Conservation (phyloP, 2,329 filamentous ascomycete species). For the Stachybotrys chartarum region DNA sequence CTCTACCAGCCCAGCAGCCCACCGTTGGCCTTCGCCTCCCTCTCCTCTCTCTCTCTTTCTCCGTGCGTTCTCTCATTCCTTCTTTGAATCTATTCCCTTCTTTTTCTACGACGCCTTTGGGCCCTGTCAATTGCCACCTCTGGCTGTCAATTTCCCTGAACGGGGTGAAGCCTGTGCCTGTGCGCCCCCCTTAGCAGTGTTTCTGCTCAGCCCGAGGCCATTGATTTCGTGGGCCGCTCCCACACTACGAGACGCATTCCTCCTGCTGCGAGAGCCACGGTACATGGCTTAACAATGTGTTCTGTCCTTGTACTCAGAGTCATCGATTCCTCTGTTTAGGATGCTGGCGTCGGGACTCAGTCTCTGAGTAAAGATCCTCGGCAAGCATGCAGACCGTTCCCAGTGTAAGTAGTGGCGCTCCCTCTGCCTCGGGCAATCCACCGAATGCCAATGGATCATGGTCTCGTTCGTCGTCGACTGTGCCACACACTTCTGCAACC, state of each 20-base stretch:
- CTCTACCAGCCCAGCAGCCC: not conserved
- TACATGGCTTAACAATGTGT: constrained; percentile 18
- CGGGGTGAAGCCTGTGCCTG: not conserved
- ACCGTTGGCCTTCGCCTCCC: not conserved
- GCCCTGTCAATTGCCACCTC: not conserved
- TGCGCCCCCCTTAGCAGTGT: not conserved
- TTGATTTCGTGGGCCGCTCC: not conserved
- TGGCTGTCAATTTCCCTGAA: not conserved
- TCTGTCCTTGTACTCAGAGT: constrained; percentile 17
- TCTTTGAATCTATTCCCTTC: not conserved
- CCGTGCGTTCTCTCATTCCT: not conserved
- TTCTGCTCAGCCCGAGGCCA: not conserved
- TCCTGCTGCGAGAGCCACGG: not conserved
- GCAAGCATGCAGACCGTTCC: constrained; percentile 48
- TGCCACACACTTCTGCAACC: constrained; percentile 9
- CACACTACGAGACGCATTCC: not conserved
- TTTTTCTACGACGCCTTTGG: no score
- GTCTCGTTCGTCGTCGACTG: constrained; percentile 13
- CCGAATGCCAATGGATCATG: not conserved
- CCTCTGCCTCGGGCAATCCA: constrained; percentile 7
- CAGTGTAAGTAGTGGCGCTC: constrained; percentile 30
- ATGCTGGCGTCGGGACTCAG: constrained; percentile 27
- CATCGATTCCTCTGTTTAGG: constrained; percentile 21
- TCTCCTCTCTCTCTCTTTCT: not conserved
- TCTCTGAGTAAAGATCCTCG: constrained; percentile 29